phyloP scores from a whole-genome alignment of 2,329 filamentous ascomycete species.

The Clarireedia monteithiana region DNA sequence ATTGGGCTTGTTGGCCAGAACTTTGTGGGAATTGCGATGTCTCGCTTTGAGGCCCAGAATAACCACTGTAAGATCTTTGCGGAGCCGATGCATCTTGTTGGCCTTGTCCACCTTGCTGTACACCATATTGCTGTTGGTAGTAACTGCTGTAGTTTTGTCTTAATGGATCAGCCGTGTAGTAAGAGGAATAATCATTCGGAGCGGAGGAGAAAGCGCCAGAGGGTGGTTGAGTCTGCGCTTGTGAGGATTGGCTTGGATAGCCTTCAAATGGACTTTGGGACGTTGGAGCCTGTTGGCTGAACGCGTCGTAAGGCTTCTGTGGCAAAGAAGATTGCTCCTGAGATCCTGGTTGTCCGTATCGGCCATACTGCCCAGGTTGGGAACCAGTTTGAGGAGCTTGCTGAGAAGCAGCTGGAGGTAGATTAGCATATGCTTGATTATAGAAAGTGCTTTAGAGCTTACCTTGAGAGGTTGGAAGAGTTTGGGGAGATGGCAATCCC shows the following conservation, averaged over 20 bases:
- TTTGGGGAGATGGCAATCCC: constrained; percentile 30
- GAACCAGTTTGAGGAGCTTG: constrained; percentile 26
- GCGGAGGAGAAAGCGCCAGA: constrained; percentile 65
- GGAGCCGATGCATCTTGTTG: constrained; percentile 66
- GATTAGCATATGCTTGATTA: not conserved
- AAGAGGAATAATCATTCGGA: constrained; percentile 73
- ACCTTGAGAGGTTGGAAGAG: constrained; percentile 32
- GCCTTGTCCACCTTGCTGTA: constrained; percentile 45
- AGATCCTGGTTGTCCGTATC: constrained; percentile 55
- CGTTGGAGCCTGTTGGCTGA: constrained; percentile 63
- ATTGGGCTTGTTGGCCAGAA: constrained; percentile 56
- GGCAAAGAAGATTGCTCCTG: constrained; percentile 52
- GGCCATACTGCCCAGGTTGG: constrained; percentile 51
- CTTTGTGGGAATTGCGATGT: constrained; percentile 67
- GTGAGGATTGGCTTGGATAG: constrained; percentile 51
- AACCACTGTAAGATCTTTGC: constrained; percentile 71
- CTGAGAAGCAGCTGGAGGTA: constrained; percentile 16
- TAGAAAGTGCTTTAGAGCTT: not conserved
- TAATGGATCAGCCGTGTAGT: constrained; percentile 73
- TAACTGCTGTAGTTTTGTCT: constrained; percentile 70
- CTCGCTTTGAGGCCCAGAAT: constrained; percentile 57
- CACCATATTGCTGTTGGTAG: constrained; percentile 47
- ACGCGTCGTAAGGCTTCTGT: constrained; percentile 84
- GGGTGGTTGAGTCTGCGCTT: constrained; percentile 48
- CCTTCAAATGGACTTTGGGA: constrained; percentile 53